These are phyloP conservation scores for Aspergillus viridinutans DNA, from an alignment of 2,329 filamentous ascomycete genomes.

Conservation along the genomic window DNA sequence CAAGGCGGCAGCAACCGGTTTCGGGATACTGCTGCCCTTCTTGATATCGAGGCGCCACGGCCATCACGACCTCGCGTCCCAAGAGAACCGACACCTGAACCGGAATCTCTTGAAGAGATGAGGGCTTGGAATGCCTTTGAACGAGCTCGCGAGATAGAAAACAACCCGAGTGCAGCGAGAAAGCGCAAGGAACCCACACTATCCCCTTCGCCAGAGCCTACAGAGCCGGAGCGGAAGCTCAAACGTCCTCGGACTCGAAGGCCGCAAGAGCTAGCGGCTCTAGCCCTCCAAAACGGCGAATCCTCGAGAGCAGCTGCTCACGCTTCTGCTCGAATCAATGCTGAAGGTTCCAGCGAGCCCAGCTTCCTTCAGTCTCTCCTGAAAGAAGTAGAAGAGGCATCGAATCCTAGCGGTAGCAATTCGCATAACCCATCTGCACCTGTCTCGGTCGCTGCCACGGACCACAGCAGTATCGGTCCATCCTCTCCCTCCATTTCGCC, in stretches of 20 bases:
- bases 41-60: constrained; percentile 48
- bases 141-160: constrained; percentile 68
- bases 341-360: constrained; percentile 52
- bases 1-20: constrained; percentile 73
- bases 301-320: constrained; percentile 33
- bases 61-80: constrained; percentile 38
- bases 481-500: constrained; percentile 43
- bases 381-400: constrained; percentile 72
- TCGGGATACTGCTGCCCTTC: constrained; percentile 60
- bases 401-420: constrained; percentile 25
- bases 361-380: constrained; percentile 83
- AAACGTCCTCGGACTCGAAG: constrained; percentile 82
- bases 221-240: constrained; percentile 72
- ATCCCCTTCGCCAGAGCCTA: constrained; percentile 66
- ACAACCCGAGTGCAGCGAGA: constrained; percentile 44
- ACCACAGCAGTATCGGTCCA: constrained; percentile 36
- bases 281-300: constrained; percentile 40
- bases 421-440: constrained; percentile 30
- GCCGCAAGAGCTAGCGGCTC: constrained; percentile 50
- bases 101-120: constrained; percentile 74
- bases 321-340: constrained; percentile 29
- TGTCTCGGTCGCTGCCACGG: constrained; percentile 33
- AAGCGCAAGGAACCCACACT: constrained; percentile 60
- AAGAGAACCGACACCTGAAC: constrained; percentile 48
- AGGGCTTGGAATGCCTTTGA: constrained; percentile 89